Percentiles rank a stretch among this genome's conserved stretches.
Evolutionary conservation across 495 filamentous ascomycete genomes (phyloP).

Genomic region (Niebla homalea): DNA sequence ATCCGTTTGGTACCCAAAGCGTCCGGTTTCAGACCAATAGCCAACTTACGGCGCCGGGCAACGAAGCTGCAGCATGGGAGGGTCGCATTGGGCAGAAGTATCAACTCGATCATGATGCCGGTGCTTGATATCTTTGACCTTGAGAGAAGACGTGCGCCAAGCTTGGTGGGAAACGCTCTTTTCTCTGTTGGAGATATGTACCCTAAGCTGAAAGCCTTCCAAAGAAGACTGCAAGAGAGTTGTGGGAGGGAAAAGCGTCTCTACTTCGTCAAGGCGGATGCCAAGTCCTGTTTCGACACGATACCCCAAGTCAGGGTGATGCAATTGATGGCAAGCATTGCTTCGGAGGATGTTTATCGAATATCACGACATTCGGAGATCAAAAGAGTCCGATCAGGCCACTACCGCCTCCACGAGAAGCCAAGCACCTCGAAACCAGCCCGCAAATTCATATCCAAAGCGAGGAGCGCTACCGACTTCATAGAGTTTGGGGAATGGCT

Average conservation of each 20-base stretch:
- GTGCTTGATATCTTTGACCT: constrained; percentile 63
- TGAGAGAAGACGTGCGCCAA: constrained; percentile 54
- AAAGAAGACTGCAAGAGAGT: constrained; percentile 26
- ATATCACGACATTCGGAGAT: constrained; percentile 65
- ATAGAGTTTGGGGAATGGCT: constrained; percentile 43
- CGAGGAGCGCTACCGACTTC: constrained; percentile 36
- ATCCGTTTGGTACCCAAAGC: constrained; percentile 71
- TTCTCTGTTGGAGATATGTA: constrained; percentile 77
- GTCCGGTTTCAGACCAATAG: constrained; percentile 61
- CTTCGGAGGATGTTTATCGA: constrained; percentile 54
- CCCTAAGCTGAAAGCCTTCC: constrained; percentile 57
- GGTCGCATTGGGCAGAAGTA: constrained; percentile 51
- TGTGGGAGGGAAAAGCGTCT: constrained; percentile 21
- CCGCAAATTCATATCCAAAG: constrained; percentile 53
- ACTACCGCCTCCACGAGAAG: constrained; percentile 4
- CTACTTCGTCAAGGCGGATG: constrained; percentile 88
- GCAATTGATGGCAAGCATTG: constrained; percentile 46
- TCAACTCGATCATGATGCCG: constrained; percentile 69
- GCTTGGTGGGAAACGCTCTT: constrained; percentile 57
- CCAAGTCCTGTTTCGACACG: constrained; percentile 85
- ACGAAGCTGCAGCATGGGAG: constrained; percentile 37
- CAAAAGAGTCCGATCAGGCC: constrained; percentile 26
- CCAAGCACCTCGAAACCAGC: constrained; percentile 29
- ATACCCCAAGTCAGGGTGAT: constrained; percentile 75
- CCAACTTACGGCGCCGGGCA: constrained; percentile 61